A percentile compares a stretch with the other conserved stretches of the same genome.
These are phyloP conservation scores for Xylaria digitata DNA, from an alignment of 2,329 filamentous ascomycete species.

Conservation along the genomic window DNA sequence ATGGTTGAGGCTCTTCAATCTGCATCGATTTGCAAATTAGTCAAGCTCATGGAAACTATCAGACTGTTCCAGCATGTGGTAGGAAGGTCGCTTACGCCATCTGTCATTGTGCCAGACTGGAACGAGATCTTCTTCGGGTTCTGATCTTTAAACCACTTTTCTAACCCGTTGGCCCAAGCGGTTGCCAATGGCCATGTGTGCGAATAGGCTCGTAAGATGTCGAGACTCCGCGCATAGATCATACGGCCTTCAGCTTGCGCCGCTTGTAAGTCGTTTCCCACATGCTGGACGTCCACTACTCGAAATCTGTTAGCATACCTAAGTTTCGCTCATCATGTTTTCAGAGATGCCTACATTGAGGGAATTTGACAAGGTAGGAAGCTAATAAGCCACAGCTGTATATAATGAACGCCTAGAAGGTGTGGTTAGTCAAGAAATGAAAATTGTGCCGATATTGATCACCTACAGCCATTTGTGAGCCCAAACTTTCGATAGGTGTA, in stretches of 20 bases:
- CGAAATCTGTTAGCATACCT: conserved; percentile 28
- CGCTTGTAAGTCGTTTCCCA: conserved; percentile 52
- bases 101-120: conserved; percentile 62
- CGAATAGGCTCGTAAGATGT: conserved; percentile 61
- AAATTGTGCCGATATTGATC: neutral
- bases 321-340: neutral
- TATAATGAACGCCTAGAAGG: conserved; percentile 60
- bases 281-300: conserved; percentile 45
- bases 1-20: conserved; percentile 45
- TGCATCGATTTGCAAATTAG: conserved; percentile 30
- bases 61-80: neutral
- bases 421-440: conserved; percentile 29
- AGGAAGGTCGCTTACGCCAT: conserved; percentile 53
- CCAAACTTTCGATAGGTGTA: conserved; percentile 60
- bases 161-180: conserved; percentile 64
- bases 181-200: conserved; percentile 64
- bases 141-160: conserved; percentile 59
- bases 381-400: conserved; percentile 66
- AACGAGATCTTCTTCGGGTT: conserved; percentile 54
- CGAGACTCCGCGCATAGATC: conserved; percentile 60
- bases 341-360: conserved; percentile 54
- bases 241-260: conserved; percentile 56
- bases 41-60: neutral
- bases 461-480: conserved; percentile 64
- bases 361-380: conserved; percentile 64